Evolutionary conservation across 78 protist genomes (phyloP).

Genomic region (slime mould (Dictyostelium discoideum)): DNA sequence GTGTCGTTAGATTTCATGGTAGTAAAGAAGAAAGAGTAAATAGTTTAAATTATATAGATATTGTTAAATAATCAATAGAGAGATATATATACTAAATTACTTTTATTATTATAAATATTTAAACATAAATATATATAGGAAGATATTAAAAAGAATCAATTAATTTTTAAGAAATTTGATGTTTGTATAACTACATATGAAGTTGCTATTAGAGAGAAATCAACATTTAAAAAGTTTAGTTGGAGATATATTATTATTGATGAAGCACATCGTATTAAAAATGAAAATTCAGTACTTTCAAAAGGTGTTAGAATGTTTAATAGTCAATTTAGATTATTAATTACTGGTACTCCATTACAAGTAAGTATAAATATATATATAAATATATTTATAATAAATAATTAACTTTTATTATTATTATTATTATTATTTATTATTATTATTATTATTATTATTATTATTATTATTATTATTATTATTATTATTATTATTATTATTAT

Average conservation of each 20-base stretch:
- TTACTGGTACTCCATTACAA: conserved; percentile 98
- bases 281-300: conserved; percentile 94
- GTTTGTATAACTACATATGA: conserved; percentile 96
- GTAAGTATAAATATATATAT: not conserved
- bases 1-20: conserved; percentile 90
- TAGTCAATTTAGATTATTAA: conserved; percentile 88
- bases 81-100: too few relatives aligned
- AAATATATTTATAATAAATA: not conserved
- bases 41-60: not conserved
- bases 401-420: too few relatives aligned
- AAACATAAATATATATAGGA: conserved; percentile 13
- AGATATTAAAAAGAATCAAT: conserved; percentile 46
- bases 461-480: too few relatives aligned
- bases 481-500: too few relatives aligned
- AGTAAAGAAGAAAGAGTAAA: conserved; percentile 88
- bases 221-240: conserved; percentile 83
- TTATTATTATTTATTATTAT: too few relatives aligned
- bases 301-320: conserved; percentile 78
- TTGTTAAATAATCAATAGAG: too few relatives aligned
- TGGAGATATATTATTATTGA: conserved; percentile 97
- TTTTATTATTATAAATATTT: too few relatives aligned
- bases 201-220: conserved; percentile 89
- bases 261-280: conserved; percentile 99
- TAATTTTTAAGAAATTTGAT: conserved; percentile 90
- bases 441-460: too few relatives aligned